Conservation (phyloP, 164 flowering plant species). For the Echeveria elegans region DNA sequence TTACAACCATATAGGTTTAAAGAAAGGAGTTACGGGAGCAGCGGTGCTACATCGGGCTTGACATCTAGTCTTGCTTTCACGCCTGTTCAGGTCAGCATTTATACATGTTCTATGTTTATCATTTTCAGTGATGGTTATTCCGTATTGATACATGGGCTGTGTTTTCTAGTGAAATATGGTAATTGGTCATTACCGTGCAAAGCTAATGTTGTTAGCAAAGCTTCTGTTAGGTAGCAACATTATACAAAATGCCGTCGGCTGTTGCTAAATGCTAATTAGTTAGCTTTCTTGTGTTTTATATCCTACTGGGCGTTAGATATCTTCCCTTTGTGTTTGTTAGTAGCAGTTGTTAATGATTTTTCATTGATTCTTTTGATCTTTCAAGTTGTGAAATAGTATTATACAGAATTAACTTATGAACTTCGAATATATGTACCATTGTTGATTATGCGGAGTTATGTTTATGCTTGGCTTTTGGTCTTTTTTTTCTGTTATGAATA, state of each 20-base stretch:
- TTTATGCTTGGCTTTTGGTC: too few relatives aligned
- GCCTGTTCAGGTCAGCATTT: conserved; percentile 71
- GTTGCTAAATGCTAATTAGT: too few relatives aligned
- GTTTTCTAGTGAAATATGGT: background rate
- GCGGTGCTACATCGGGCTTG: conserved; percentile 88
- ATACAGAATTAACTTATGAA: too few relatives aligned
- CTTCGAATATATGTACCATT: too few relatives aligned
- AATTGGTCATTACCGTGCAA: background rate
- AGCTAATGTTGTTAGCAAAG: too few relatives aligned
- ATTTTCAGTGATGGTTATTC: background rate
- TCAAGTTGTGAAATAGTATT: background rate
- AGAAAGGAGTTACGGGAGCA: conserved; percentile 74
- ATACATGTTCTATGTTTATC: background rate
- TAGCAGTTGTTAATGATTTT: background rate
- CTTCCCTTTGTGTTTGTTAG: background rate
- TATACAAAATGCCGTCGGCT: background rate
- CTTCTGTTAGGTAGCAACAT: background rate
- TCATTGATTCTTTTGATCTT: background rate
- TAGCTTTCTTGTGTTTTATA: background rate
- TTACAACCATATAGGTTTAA: conserved; percentile 46
- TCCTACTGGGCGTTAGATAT: background rate
- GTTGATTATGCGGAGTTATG: too few relatives aligned
- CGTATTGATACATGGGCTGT: background rate
- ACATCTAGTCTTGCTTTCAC: conserved; percentile 95
- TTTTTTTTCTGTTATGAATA: too few relatives aligned